Evolutionary conservation across 2,329 filamentous ascomycete species (phyloP).

Genomic region (Leptographium lundbergii): DNA sequence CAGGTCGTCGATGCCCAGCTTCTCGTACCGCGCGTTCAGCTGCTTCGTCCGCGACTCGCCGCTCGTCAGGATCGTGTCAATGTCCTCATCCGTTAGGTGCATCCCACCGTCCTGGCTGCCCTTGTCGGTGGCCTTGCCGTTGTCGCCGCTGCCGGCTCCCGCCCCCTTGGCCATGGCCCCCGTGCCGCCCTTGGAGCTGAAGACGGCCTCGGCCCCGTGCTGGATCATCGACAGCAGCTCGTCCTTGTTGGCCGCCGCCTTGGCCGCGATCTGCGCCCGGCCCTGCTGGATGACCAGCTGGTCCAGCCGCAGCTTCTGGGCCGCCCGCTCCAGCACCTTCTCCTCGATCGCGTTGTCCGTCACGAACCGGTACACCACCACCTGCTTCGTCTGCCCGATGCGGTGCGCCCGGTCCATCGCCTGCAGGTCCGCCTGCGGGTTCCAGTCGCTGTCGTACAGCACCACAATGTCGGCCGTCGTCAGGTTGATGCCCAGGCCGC

Average conservation of each 20-base stretch:
- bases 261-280: constrained; percentile 77
- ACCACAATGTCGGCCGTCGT: constrained; percentile 93
- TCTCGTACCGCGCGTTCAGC: constrained; percentile 89
- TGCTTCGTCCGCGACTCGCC: constrained; percentile 83
- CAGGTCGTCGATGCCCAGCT: constrained; percentile 88
- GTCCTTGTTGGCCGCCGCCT: constrained; percentile 89
- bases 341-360: constrained; percentile 98
- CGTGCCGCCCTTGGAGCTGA: constrained; percentile 57
- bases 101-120: constrained; percentile 42
- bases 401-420: constrained; percentile 98
- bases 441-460: constrained; percentile 97
- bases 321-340: constrained; percentile 91
- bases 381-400: constrained; percentile 97
- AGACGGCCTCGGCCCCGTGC: constrained; percentile 92
- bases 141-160: neutral
- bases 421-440: constrained; percentile 93
- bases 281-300: constrained; percentile 98
- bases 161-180: constrained; percentile 47
- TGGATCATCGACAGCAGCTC: constrained; percentile 97
- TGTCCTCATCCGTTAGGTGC: constrained; percentile 73
- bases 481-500: constrained; percentile 92
- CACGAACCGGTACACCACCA: constrained; percentile 90
- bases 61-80: constrained; percentile 74
- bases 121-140: constrained; percentile 51
- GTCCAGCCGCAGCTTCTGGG: constrained; percentile 90